Base-by-base conservation (phyloP, 768 basidiomycete species). In the Suillus ampliporus region DNA sequence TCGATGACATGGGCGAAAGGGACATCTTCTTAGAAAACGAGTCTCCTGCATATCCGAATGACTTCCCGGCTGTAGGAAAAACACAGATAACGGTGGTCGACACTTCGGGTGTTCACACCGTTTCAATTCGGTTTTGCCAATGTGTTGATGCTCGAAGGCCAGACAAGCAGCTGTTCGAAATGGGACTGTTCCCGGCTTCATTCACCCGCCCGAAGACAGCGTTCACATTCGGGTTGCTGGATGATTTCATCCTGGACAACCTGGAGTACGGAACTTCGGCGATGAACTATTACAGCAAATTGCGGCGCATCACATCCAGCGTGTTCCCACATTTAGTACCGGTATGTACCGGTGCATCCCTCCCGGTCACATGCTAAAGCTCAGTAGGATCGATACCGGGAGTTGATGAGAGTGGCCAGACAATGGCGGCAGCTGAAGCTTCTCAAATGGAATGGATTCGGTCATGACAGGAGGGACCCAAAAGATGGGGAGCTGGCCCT, bases 381-480 rank as follows among this genome's bases (percentile, higher is more conserved):
- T 34, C 34, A 8, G 34, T 34, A 34, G 40, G 17, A 41, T 5
- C n/a, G 64, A 0, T 73, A 74, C 28, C 1, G 62, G 6, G 72
- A 71, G 13, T 37, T 73, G 1, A 51, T 69, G 0, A 21, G 67
- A 15, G 37, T 68, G 5, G 35, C 65, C 0, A 15, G 67, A 4
- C 13, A 66, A 28, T 74, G 71, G 72, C 6, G 56, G 0, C 17
- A 68, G 10, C 6, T 73, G 0, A 68, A 74, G 26, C 46, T 69
- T 13, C 5, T 64, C 0, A 75, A 74, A 58, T 69, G 68, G 65
- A 43, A 46, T 3, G 65, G 66, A 0, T 68, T 65, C 3, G 60
- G 57, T 0, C 60, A 69, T 2, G 6, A 23, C 10, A 23, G 23
- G 13, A 6, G 21, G 13, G 46, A 47, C 3, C 46, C 5, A 5